A percentile compares a stretch with the other conserved stretches of the same genome.
These are phyloP conservation scores for Anisodus acutangulus DNA, from an alignment of 257 asterid species.

Conservation along the genomic window DNA sequence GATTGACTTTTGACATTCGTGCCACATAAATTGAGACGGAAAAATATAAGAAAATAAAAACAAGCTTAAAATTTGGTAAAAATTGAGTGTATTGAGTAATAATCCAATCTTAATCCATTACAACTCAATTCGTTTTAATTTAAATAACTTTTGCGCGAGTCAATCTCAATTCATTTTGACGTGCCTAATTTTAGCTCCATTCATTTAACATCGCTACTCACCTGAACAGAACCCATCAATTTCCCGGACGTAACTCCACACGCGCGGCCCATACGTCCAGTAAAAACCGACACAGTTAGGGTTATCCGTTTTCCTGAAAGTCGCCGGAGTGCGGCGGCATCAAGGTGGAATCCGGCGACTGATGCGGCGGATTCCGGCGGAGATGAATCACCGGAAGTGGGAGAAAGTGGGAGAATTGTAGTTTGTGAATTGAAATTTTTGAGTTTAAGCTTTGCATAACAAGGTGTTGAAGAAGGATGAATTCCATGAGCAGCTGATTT, in stretches of 20 bases:
- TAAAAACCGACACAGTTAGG: conserved; percentile 62
- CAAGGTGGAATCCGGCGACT: conserved; percentile 68
- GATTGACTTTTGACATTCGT: no score
- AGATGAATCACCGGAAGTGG: conserved; percentile 31
- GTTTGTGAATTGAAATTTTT: conserved; percentile 74
- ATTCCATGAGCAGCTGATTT: conserved; percentile 61
- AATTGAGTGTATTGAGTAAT: no score
- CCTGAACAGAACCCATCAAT: conserved; percentile 55
- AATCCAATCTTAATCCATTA: no score
- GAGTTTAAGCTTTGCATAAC: conserved; percentile 77
- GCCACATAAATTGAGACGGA: no score
- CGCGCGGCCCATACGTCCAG: conserved; percentile 71
- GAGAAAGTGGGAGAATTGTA: conserved; percentile 61
- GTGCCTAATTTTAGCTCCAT: no score
- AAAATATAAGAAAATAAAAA: no score
- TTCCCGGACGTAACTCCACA: conserved; percentile 74
- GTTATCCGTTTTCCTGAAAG: conserved; percentile 47
- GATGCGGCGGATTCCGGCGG: conserved; percentile 53
- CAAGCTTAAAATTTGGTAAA: no score
- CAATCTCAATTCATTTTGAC: no score
- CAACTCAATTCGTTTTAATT: no score
- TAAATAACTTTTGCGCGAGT: no score
- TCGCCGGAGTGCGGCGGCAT: conserved; percentile 69
- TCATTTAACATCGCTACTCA: not conserved
- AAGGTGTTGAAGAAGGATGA: conserved; percentile 78